phyloP scores from a whole-genome alignment of 345 rosid genomes.

The Streptanthus diversifolius region DNA sequence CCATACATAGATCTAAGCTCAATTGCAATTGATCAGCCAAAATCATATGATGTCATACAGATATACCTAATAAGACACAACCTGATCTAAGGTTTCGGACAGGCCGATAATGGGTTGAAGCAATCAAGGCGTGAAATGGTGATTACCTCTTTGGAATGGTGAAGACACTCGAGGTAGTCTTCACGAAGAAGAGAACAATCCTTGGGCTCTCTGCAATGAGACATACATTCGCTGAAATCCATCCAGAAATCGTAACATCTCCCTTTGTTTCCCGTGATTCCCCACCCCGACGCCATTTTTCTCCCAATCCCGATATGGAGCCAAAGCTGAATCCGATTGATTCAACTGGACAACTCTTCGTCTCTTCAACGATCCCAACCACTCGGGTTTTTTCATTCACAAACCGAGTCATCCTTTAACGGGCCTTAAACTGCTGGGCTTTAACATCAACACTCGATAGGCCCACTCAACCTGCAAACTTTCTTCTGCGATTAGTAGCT shows the following conservation, averaged over 20 bases:
- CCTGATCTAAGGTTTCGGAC: conserved; percentile 16
- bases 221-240: conserved; percentile 88
- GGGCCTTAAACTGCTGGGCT: background rate
- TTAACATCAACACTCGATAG: background rate
- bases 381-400: conserved; percentile 14
- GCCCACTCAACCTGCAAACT: background rate
- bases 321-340: too few relatives aligned
- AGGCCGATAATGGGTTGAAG: background rate
- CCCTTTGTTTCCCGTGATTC: conserved; percentile 89
- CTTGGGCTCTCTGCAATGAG: conserved; percentile 87
- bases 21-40: background rate
- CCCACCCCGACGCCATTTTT: conserved; percentile 94
- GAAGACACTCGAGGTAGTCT: conserved; percentile 97
- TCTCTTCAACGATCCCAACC: background rate
- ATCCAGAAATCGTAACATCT: conserved; percentile 87
- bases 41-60: background rate
- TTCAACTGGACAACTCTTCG: too few relatives aligned
- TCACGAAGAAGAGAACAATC: conserved; percentile 90
- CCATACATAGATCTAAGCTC: background rate
- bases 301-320: conserved; percentile 3
- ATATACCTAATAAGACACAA: background rate
- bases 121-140: background rate
- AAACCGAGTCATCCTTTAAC: background rate
- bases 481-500: background rate
- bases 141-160: conserved; percentile 93